These are phyloP conservation scores for Silene noctiflora DNA, from an alignment of 179 eudicot species.

Conservation along the genomic window DNA sequence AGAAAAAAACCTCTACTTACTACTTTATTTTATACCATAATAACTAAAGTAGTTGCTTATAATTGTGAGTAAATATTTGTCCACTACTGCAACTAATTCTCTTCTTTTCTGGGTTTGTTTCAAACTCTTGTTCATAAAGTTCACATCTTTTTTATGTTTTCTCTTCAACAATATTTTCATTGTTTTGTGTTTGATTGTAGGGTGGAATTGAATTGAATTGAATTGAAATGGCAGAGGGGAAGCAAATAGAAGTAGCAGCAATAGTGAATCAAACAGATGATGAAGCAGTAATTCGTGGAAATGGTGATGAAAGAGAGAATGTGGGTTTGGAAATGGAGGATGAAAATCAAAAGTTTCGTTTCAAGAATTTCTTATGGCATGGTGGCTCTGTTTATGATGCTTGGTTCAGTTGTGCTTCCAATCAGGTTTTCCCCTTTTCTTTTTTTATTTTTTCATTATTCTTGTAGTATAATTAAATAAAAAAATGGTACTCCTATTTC, in stretches of 20 bases:
- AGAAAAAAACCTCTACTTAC: not conserved
- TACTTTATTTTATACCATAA: not conserved
- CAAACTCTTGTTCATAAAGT: not conserved
- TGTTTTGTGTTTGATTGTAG: not conserved
- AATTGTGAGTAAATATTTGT: slow-evolving; percentile 13
- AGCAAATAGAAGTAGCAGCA: slow-evolving; percentile 32
- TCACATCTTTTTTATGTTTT: not conserved
- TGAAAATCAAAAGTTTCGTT: too few species aligned
- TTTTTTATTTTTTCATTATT: too few species aligned
- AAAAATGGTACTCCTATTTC: too few species aligned
- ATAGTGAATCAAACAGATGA: slow-evolving; percentile 24
- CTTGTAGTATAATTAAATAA: too few species aligned
- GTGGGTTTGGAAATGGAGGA: too few species aligned
- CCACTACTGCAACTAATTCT: slow-evolving; percentile 18
- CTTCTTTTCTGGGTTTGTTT: not conserved
- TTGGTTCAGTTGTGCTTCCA: slow-evolving; percentile 89
- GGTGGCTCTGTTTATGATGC: slow-evolving; percentile 97
- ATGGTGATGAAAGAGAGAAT: too few species aligned
- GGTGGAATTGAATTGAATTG: not conserved
- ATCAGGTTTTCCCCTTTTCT: slow-evolving; percentile 43
- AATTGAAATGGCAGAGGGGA: slow-evolving; percentile 27
- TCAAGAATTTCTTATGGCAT: slow-evolving; percentile 63
- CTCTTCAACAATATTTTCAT: not conserved
- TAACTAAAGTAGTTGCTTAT: not conserved
- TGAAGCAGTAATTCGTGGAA: too few species aligned